Base-by-base conservation (phyloP, 2,329 filamentous ascomycete species). In the Bipolaris zeicola region DNA sequence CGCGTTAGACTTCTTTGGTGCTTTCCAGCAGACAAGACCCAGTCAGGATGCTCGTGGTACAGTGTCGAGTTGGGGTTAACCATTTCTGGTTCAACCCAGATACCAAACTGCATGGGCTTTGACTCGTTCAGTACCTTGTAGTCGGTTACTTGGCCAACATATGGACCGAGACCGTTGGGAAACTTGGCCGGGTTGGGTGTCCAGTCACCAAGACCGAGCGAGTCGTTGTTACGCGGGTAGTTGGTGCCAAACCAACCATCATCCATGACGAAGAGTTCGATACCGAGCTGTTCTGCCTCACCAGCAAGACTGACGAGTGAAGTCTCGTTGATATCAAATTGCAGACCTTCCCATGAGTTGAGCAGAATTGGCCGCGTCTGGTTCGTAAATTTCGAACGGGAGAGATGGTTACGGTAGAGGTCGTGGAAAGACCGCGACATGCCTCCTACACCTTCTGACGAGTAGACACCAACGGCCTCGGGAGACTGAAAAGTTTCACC, bases 21-120 rank as follows among this genome's bases (percentile, higher is more conserved):
- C 0, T 77, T 70, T 3, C 83, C 84, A 0, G 85, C 82, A 52
- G 86, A 82, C 50, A 89, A 65, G 3, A 79, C 85, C 87, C 86
- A 89, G 52, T 89, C 85, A 0, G 87, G 86, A 61, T 89, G 86
- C 42, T 84, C 75, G 0, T 80, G 70, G 67, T 89, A 89, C 1
- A 89, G 77, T 2, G 78, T 81, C 0, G 86, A 88, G 50, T 85
- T 83, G 1, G 83, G 82, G 54, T 85, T 87, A 47, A 88, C 82
- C 87, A 89, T 89, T 63, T 89, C 87, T 0, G 86, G 86, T 67
- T 89, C 87, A 2, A 89, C 79, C 87, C 87, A 89, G 3, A 89
- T 78, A 14, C 87, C 87, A 60, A 89, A 89, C 11, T 81, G 78
- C 44, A 89, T 70, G 1, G 81, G 78, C 0, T 77, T 74, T 0